Conservation (phyloP, 768 basidiomycete species). For the Udeniomyces megalosporus region DNA sequence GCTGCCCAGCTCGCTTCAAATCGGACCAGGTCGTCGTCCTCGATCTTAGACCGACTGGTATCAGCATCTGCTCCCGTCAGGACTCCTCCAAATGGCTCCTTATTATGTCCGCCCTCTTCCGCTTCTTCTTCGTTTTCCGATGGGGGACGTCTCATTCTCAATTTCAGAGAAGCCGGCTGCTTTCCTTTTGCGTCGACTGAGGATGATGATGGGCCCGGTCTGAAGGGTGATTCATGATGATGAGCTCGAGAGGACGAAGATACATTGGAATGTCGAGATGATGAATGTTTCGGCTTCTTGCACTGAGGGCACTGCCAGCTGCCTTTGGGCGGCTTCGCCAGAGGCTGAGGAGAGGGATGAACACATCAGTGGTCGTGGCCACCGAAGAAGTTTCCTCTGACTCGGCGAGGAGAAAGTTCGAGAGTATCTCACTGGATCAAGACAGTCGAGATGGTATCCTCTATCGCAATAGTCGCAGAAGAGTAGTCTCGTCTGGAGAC, state of each 20-base stretch:
- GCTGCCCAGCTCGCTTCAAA: slow-evolving; percentile 56
- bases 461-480: slow-evolving; percentile 92
- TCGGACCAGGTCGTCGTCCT: slow-evolving; percentile 43
- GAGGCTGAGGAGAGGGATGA: slow-evolving; percentile 36
- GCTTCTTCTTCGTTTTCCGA: slow-evolving; percentile 9
- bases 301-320: slow-evolving; percentile 32
- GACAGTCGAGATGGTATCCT: slow-evolving; percentile 28
- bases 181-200: background rate
- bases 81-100: slow-evolving; percentile 70
- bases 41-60: slow-evolving; percentile 49
- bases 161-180: background rate
- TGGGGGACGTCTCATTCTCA: background rate
- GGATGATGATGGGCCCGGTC: too few species aligned
- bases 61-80: slow-evolving; percentile 54
- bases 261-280: background rate
- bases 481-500: slow-evolving; percentile 52
- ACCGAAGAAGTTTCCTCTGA: too few species aligned
- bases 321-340: slow-evolving; percentile 55
- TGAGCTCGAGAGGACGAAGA: too few species aligned
- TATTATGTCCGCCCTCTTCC: slow-evolving; percentile 28
- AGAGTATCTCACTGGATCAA: slow-evolving; percentile 21
- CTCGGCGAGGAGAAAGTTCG: too few species aligned
- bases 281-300: background rate
- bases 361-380: background rate
- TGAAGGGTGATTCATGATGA: too few species aligned